Evolutionary conservation across 2,329 filamentous ascomycete genomes (phyloP).

Genomic region (Byssoonygena ceratinophila): DNA sequence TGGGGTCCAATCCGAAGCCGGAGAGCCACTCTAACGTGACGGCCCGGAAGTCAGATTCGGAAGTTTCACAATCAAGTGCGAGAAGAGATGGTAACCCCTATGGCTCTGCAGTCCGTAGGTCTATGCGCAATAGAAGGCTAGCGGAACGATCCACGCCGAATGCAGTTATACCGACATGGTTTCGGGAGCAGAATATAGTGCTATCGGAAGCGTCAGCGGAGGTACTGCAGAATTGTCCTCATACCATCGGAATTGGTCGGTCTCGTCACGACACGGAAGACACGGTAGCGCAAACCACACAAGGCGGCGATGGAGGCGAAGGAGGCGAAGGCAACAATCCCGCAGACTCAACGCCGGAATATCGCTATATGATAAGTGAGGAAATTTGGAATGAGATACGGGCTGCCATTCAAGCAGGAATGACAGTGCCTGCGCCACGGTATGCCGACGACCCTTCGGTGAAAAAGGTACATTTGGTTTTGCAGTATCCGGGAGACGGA

Average conservation of each 20-base stretch:
- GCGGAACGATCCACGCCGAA: slow-evolving; percentile 18
- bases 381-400: slow-evolving; percentile 41
- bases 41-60: background rate
- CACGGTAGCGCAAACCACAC: slow-evolving; percentile 13
- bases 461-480: slow-evolving; percentile 46
- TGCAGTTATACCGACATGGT: slow-evolving; percentile 31
- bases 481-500: slow-evolving; percentile 50
- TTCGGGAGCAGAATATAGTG: slow-evolving; percentile 28
- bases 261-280: slow-evolving; percentile 18
- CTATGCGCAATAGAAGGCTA: slow-evolving; percentile 27
- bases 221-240: slow-evolving; percentile 14
- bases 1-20: background rate
- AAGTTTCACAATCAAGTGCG: slow-evolving; percentile 9
- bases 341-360: slow-evolving; percentile 4
- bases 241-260: slow-evolving; percentile 24
- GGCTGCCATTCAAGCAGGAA: slow-evolving; percentile 42
- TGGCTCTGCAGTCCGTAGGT: slow-evolving; percentile 32
- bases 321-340: slow-evolving; percentile 18
- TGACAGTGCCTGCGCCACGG: slow-evolving; percentile 34
- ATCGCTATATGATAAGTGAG: slow-evolving; percentile 24
- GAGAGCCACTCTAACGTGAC: background rate
- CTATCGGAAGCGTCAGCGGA: slow-evolving; percentile 18
- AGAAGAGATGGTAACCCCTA: slow-evolving; percentile 27
- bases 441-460: slow-evolving; percentile 40
- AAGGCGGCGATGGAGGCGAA: slow-evolving; percentile 23